Conservation (phyloP, 164 flowering plant genomes). For the Vitis amurensis region DNA sequence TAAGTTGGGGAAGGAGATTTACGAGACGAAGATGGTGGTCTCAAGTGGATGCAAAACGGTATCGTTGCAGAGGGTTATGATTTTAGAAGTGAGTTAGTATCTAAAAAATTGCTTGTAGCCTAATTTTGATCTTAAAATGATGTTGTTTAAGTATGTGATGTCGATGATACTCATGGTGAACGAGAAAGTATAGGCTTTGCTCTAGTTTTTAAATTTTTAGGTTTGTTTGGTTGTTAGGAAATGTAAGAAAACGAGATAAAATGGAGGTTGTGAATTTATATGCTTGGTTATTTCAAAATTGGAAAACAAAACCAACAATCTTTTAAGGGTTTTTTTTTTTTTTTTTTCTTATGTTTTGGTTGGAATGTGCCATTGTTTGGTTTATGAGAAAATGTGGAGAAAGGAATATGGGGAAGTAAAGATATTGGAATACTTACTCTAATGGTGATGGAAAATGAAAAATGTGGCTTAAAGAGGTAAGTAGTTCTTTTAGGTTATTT, state of each 20-base stretch:
- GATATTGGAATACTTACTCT: too few relatives aligned
- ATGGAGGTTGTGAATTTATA: not conserved
- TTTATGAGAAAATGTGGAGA: too few relatives aligned
- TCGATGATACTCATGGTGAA: slow-evolving; percentile 95
- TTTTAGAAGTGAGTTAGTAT: slow-evolving; percentile 61
- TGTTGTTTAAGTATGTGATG: slow-evolving; percentile 93
- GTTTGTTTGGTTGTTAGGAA: not conserved
- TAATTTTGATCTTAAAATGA: slow-evolving; percentile 3
- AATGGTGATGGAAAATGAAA: too few relatives aligned
- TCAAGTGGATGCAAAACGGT: slow-evolving; percentile 61
- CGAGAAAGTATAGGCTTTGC: slow-evolving; percentile 64
- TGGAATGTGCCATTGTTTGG: too few relatives aligned
- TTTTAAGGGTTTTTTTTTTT: too few relatives aligned
- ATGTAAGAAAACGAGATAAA: not conserved
- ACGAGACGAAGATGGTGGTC: slow-evolving; percentile 69
- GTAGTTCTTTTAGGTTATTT: too few relatives aligned
- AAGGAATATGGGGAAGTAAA: too few relatives aligned
- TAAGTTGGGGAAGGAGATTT: slow-evolving; percentile 81
- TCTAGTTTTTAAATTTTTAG: not conserved
- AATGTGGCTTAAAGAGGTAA: too few relatives aligned
- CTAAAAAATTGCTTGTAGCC: slow-evolving; percentile 96
- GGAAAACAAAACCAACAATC: too few relatives aligned
- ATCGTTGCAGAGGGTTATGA: slow-evolving; percentile 88
- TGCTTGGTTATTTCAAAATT: too few relatives aligned
- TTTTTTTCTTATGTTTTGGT: too few relatives aligned